Conservation (phyloP, 176 grass and related monocot species). For the Cocos nucifera region DNA sequence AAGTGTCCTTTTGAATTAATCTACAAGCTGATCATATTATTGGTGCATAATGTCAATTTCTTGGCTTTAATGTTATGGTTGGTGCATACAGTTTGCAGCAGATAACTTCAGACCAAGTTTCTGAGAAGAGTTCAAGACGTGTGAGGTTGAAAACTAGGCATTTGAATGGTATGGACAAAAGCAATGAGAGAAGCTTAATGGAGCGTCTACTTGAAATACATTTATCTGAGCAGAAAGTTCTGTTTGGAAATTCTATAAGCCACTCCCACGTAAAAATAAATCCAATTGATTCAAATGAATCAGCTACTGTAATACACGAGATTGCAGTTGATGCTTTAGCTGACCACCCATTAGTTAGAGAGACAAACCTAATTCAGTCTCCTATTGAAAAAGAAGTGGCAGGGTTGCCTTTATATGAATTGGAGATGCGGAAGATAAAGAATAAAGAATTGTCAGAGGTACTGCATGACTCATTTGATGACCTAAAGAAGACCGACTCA, state of each 20-base stretch:
- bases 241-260: constrained; percentile 42
- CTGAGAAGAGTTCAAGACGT: constrained; percentile 54
- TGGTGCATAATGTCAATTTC: neutral
- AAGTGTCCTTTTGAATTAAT: constrained; percentile 24
- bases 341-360: constrained; percentile 5
- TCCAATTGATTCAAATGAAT: constrained; percentile 38
- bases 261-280: constrained; percentile 35
- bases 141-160: constrained; percentile 65
- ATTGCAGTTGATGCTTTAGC: constrained; percentile 16
- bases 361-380: constrained; percentile 19
- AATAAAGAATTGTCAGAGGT: constrained; percentile 16
- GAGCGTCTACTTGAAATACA: constrained; percentile 64
- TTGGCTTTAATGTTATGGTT: neutral
- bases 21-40: constrained; percentile 13
- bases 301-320: constrained; percentile 26
- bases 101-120: constrained; percentile 41
- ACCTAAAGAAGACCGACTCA: constrained; percentile 27
- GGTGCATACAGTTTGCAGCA: constrained; percentile 35
- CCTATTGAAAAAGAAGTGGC: constrained; percentile 29
- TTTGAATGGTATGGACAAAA: constrained; percentile 37
- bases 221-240: constrained; percentile 60
- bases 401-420: constrained; percentile 30
- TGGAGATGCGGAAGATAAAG: constrained; percentile 19
- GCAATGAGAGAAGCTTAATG: constrained; percentile 32
- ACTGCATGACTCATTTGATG: constrained; percentile 16